Base-by-base conservation (phyloP, 106 monocot species). In the Platanthera guangdongensis region DNA sequence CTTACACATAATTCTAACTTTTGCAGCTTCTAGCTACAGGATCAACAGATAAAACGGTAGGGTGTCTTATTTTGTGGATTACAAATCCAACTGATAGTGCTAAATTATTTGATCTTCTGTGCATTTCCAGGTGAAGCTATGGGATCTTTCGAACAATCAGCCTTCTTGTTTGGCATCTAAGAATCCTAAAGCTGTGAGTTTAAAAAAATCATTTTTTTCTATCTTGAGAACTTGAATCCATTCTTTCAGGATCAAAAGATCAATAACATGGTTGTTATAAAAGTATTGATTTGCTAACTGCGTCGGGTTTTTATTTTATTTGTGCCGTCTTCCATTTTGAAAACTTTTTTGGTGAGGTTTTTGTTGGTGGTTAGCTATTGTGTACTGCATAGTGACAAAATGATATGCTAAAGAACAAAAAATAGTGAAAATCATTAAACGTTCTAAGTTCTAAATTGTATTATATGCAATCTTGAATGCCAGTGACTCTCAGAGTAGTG, bases 31-130 rank as follows among this genome's bases (percentile, higher is more conserved):
- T 97, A 53, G 97, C 93, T 30, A 97, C 93, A 51, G 93, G 85
- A 71, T 93, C 93, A 75, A 86, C 65, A 28, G 97, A 97, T 79
- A 97, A 97, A 80, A 94, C 71, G 97, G 93, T 95, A 90, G 28
- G 11, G 14, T 7, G 11, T 69, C 14, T 59, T 50, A 5, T 14
- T 76, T 68, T 70, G 57, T 52, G n/a, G 8, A 48, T 3, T 39
- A 39, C 54, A 50, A 21, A 48, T 67, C 18, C 8, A 51, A 63
- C 7, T 65, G 47, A 9, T 10, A 76, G 47, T 81, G 28, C 9
- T n/a, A 52, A 25, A 57, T 46, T 77, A 47, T 71, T 71, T 21
- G n/a, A 52, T 47, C 7, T 12, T 77, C 65, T 16, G 13, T 57
- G 16, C 6, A n/a, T 73, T 83, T 80, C 52, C 81, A 97, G 97